Base-by-base conservation (phyloP, 2,329 filamentous ascomycete genomes). In the Cladosporium halotolerans region DNA sequence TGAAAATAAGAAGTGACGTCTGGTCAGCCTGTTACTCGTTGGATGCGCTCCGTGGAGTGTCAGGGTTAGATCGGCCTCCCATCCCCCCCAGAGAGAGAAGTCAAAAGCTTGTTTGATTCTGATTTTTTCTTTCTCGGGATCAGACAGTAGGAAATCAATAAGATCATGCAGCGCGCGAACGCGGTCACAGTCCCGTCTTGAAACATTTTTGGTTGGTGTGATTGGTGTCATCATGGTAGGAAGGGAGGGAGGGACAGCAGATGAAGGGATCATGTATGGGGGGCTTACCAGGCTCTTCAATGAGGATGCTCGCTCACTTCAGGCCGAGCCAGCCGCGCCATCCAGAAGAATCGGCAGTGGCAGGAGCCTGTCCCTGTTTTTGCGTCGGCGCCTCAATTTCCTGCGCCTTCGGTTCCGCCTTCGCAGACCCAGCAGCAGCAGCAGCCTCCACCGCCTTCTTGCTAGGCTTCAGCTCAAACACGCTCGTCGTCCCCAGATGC, bases 401-500 rank as follows among this genome's bases (percentile, higher is more conserved):
- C 7, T 7, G 4, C 23, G 23, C 43, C 28, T 44, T 3, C 39
- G 23, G 4, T 10, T 19, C 32, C 18, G 32, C 23, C 31, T 39
- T 34, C n/a, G 10, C 45, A 40, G 28, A n/a, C 16, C n/a, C 45
- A 13, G 10, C 45, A 47, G 32, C 45, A 13, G 18, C 45, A 47
- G 32, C 11, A 38, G 5, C 19, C 32, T 31, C 49, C 11, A 28
- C 40, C 16, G 13, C 14, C 23, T 5, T 23, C 23, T 47, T 45
- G 32, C 23, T 38, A 42, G 72, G 64, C 69, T 38, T 74, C 63
- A 78, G 57, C 62, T 77, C 74, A 51, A 75, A 67, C 64, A 75
- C 70, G 72, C 72, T 77, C 13, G 72, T 76, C 10, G 76, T 78
- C 32, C 76, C 76, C 56, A 76, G 67, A 57, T 77, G 73, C 58